Evolutionary conservation across 352 stramenopile species (phyloP).

Genomic region (Phytopythium delawarense): DNA sequence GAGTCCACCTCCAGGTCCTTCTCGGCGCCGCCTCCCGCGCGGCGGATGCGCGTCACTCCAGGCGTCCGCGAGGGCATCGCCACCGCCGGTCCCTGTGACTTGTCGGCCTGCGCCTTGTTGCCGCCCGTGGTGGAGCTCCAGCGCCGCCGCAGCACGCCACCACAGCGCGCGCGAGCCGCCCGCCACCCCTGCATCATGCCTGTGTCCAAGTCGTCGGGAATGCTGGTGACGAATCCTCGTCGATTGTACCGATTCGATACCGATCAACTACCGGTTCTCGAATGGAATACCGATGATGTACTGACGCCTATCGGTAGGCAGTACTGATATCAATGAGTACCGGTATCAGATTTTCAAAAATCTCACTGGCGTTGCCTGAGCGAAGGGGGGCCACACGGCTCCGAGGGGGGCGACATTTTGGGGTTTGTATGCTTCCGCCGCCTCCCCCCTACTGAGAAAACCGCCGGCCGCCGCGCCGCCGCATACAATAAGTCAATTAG

Average conservation of each 20-base stretch:
- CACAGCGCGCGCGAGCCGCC: conserved; percentile 7
- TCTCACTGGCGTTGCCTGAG: background rate
- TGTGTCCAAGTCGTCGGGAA: no score
- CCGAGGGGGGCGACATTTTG: background rate
- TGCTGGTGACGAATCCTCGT: no score
- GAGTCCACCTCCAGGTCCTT: conserved; percentile 53
- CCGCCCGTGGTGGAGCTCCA: conserved; percentile 17
- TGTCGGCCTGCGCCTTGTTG: background rate
- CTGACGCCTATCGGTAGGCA: background rate
- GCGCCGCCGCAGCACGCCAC: conserved; percentile 9
- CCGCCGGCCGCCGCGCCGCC: background rate
- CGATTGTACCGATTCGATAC: no score
- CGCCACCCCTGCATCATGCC: conserved; percentile 7
- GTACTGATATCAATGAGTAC: conserved; percentile 6
- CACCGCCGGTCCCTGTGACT: background rate
- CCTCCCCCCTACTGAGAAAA: background rate
- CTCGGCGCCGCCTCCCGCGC: conserved; percentile 12
- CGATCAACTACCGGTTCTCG: no score
- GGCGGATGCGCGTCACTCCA: conserved; percentile 34
- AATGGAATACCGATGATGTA: background rate
- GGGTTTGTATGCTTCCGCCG: background rate
- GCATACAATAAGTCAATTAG: background rate
- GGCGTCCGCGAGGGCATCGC: conserved; percentile 15
- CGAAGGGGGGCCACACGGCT: no score
- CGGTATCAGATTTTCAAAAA: conserved; percentile 3